Evolutionary conservation across 2,329 filamentous ascomycete species (phyloP).

Genomic region (Aspergillus aculeatinus): DNA sequence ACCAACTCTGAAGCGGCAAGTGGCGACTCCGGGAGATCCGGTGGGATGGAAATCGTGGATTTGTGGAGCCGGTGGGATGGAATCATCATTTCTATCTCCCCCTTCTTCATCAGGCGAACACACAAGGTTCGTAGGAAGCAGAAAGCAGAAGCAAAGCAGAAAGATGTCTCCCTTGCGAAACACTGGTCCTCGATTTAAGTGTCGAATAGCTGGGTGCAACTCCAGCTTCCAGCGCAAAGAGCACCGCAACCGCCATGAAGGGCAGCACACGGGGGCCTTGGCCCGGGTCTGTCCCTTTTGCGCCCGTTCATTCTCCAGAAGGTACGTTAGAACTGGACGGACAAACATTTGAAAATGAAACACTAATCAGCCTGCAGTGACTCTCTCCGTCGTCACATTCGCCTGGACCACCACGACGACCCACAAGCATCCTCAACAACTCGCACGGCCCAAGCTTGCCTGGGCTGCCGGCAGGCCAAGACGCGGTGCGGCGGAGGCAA

Average conservation of each 20-base stretch:
- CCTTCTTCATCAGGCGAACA: too few relatives aligned
- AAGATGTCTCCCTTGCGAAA: not conserved
- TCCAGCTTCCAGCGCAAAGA: constrained; percentile 20
- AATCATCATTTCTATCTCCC: too few relatives aligned
- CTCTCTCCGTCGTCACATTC: constrained; percentile 21
- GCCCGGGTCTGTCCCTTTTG: constrained; percentile 17
- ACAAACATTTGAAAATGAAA: too few relatives aligned
- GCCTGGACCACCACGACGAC: constrained; percentile 15
- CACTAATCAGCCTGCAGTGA: constrained; percentile 5
- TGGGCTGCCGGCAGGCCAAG: constrained; percentile 13
- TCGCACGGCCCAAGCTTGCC: constrained; percentile 17
- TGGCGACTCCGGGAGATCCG: too few relatives aligned
- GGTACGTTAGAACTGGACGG: not conserved
- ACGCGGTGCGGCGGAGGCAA: constrained; percentile 11
- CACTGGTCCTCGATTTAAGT: constrained; percentile 2
- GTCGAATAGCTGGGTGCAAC: constrained; percentile 10
- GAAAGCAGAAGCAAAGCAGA: too few relatives aligned
- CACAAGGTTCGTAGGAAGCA: too few relatives aligned
- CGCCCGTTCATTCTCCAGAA: constrained; percentile 17
- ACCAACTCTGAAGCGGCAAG: too few relatives aligned
- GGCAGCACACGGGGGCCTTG: constrained; percentile 8
- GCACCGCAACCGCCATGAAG: constrained; percentile 18
- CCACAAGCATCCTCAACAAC: not conserved
- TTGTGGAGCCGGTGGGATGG: too few relatives aligned
- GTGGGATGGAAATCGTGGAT: too few relatives aligned